Evolutionary conservation across 345 rosid genomes (phyloP).

Genomic region (Hibiscus trionum): DNA sequence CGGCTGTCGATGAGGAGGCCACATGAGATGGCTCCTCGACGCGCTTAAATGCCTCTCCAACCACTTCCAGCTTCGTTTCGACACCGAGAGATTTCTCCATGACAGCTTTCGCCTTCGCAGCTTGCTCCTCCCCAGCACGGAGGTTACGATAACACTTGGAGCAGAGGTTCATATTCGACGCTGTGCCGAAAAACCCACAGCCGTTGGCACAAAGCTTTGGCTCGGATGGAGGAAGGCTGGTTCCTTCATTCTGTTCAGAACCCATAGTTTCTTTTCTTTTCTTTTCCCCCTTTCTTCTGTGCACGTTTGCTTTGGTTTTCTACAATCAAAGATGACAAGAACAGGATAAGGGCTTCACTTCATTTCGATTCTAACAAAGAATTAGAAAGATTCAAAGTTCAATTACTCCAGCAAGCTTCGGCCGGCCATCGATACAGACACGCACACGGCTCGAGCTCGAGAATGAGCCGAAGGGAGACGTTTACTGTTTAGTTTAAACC

Average conservation of each 20-base stretch:
- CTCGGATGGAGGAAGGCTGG: constrained; percentile 61
- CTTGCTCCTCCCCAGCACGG: constrained; percentile 49
- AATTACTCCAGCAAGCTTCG: background rate
- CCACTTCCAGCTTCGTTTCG: constrained; percentile 13
- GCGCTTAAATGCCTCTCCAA: background rate
- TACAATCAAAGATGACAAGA: background rate
- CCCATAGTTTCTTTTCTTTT: constrained; percentile 38
- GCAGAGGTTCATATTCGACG: constrained; percentile 76
- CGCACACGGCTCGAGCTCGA: no score
- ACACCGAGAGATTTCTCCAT: constrained; percentile 48
- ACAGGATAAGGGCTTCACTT: background rate
- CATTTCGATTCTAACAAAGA: background rate
- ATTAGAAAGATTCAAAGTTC: background rate
- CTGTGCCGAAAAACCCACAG: constrained; percentile 74
- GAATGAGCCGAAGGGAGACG: no score
- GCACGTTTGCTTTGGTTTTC: constrained; percentile 7
- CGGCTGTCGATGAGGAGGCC: background rate
- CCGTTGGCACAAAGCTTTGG: constrained; percentile 70
- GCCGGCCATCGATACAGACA: no score
- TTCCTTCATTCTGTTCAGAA: constrained; percentile 70
- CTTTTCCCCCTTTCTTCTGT: background rate
- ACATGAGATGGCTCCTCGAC: background rate
- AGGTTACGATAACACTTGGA: constrained; percentile 72
- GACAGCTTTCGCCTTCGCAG: constrained; percentile 53
- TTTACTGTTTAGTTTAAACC: no score